Conservation (phyloP, 1,139 yeast species). For the Hyphopichia pseudoburtonii region DNA sequence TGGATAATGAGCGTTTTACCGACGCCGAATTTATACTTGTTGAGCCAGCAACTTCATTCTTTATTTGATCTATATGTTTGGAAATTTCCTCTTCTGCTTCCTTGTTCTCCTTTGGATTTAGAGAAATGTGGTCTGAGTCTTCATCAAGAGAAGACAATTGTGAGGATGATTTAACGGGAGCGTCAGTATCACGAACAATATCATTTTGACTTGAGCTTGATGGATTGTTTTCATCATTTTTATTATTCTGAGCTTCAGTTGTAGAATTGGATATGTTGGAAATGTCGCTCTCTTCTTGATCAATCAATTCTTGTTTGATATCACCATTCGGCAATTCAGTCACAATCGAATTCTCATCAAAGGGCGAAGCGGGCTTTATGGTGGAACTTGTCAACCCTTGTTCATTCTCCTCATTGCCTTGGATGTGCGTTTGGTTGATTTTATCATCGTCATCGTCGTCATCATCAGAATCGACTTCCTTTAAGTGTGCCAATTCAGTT, state of each 20-base stretch:
- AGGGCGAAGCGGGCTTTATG: too few relatives aligned
- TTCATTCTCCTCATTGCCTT: too few relatives aligned
- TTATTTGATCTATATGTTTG: conserved; percentile 7
- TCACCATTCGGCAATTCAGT: background rate
- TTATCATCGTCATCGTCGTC: conserved; percentile 12
- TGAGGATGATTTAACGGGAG: too few relatives aligned
- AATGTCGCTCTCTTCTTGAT: too few relatives aligned
- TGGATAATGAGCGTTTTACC: conserved; percentile 4
- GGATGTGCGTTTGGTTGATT: conserved; percentile 4
- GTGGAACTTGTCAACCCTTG: too few relatives aligned
- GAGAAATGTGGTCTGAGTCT: conserved; percentile 1
- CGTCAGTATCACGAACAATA: conserved; percentile 8
- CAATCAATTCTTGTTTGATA: background rate
- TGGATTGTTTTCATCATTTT: too few relatives aligned
- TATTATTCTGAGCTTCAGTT: too few relatives aligned
- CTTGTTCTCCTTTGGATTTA: conserved; percentile 8
- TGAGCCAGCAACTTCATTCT: conserved; percentile 7
- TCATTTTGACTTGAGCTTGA: too few relatives aligned
- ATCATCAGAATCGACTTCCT: conserved; percentile 37
- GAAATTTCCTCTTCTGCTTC: conserved; percentile 7
- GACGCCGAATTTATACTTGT: conserved; percentile 2
- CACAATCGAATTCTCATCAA: too few relatives aligned
- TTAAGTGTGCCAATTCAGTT: conserved; percentile 43
- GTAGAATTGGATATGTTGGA: too few relatives aligned
- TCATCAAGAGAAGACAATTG: too few relatives aligned